Conservation (phyloP, 2,329 filamentous ascomycete genomes). For the Cladosporium cucumerinum region DNA sequence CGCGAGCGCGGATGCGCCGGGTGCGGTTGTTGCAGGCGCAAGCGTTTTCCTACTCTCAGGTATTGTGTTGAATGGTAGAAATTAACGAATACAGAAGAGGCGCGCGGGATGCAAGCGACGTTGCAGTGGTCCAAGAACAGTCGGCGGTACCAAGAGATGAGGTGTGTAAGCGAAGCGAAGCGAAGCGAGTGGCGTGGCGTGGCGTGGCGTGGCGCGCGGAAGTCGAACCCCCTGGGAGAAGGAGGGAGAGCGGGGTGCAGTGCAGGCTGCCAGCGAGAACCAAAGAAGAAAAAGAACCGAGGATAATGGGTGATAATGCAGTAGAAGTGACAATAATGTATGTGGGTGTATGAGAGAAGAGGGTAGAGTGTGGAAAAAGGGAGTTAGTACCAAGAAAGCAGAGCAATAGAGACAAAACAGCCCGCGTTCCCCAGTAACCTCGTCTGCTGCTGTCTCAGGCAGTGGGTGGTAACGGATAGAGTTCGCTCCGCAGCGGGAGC, state of each 20-base stretch:
- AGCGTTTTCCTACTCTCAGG: background rate
- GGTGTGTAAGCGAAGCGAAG: slow-evolving; percentile 11
- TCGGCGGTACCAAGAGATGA: slow-evolving; percentile 10
- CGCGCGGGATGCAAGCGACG: background rate
- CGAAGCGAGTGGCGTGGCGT: slow-evolving; percentile 7
- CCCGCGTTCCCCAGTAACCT: slow-evolving; percentile 5
- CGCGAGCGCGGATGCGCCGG: slow-evolving; percentile 5
- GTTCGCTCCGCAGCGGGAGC: background rate
- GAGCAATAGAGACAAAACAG: slow-evolving; percentile 6
- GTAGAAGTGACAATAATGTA: background rate
- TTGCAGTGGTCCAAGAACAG: slow-evolving; percentile 4
- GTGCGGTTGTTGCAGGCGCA: background rate
- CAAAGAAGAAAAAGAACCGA: background rate
- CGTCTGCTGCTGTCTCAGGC: slow-evolving; percentile 1
- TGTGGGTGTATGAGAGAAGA: background rate
- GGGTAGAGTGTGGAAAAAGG: background rate
- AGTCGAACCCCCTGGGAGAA: background rate
- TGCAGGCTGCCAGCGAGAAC: background rate
- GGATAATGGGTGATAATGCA: background rate
- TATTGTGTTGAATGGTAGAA: background rate
- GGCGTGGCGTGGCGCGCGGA: slow-evolving; percentile 3
- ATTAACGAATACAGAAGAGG: background rate
- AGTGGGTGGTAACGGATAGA: background rate
- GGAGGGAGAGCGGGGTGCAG: background rate
- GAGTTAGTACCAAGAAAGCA: background rate